A percentile compares a stretch with the other conserved stretches of the same genome.
phyloP scores from a whole-genome alignment of 2,329 filamentous ascomycete species.

The Pseudodiploospora longispora region DNA sequence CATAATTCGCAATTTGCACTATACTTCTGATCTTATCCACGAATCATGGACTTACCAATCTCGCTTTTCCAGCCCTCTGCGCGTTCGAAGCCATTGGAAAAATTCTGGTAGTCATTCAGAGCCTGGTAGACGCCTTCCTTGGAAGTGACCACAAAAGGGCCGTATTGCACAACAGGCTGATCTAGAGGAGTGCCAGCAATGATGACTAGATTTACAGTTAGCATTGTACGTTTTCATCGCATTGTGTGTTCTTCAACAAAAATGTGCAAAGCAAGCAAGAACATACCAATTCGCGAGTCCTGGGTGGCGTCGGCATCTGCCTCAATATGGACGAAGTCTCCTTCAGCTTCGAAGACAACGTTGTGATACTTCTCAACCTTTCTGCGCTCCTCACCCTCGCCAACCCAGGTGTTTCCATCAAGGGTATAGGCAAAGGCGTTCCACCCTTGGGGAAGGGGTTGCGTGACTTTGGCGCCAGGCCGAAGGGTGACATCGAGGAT shows the following conservation, averaged over 20 bases:
- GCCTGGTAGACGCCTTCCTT: constrained; percentile 69
- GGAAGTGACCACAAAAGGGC: constrained; percentile 71
- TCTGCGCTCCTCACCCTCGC: constrained; percentile 40
- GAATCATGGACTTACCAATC: constrained; percentile 69
- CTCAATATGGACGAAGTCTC: constrained; percentile 65
- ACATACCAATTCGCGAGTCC: constrained; percentile 40
- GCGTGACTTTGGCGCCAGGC: constrained; percentile 69
- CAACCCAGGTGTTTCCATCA: constrained; percentile 62
- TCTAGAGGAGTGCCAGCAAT: constrained; percentile 74
- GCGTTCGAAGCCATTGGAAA: constrained; percentile 71
- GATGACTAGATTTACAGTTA: constrained; percentile 39
- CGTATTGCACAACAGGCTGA: constrained; percentile 75
- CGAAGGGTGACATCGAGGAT: constrained; percentile 73
- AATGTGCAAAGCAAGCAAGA: background rate
- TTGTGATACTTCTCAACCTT: constrained; percentile 70
- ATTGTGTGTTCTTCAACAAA: background rate
- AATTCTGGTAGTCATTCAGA: constrained; percentile 64
- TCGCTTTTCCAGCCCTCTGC: constrained; percentile 74
- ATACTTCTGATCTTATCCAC: too few relatives aligned
- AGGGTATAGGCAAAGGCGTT: constrained; percentile 86
- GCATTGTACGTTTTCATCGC: background rate
- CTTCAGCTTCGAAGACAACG: constrained; percentile 74
- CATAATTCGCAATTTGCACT: too few relatives aligned
- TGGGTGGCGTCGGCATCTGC: constrained; percentile 59
- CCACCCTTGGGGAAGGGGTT: constrained; percentile 72